A percentile compares a stretch with the other conserved stretches of the same genome.
Conservation (phyloP, 768 basidiomycete species). For the Guyanaporus albipodus region DNA sequence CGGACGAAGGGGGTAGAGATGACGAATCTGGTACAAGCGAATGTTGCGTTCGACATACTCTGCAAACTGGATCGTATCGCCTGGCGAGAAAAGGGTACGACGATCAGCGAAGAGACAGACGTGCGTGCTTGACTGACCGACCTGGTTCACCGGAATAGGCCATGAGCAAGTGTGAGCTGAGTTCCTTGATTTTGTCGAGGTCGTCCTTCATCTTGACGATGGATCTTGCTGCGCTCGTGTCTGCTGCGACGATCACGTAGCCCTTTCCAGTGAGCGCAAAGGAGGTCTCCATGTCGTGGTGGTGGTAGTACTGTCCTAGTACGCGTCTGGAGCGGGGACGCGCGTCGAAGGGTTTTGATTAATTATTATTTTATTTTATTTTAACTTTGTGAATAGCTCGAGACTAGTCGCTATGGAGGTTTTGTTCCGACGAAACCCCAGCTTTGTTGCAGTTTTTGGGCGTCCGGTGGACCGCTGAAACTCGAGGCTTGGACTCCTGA, state of each 20-base stretch:
- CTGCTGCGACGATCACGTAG: constrained; percentile 89
- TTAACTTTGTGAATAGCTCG: too few relatives aligned
- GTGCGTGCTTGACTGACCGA: constrained; percentile 24
- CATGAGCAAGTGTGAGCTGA: constrained; percentile 92
- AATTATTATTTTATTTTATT: constrained; percentile 15
- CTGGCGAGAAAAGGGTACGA: constrained; percentile 35
- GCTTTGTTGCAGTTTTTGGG: too few relatives aligned
- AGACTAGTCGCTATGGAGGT: too few relatives aligned
- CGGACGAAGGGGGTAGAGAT: constrained; percentile 85
- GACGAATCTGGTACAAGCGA: constrained; percentile 92
- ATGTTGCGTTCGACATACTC: constrained; percentile 97
- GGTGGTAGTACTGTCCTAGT: constrained; percentile 8
- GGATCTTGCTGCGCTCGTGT: constrained; percentile 83
- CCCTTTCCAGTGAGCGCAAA: constrained; percentile 91
- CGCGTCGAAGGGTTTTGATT: constrained; percentile 27
- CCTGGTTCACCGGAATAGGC: constrained; percentile 94
- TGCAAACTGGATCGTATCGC: constrained; percentile 95
- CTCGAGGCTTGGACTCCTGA: too few relatives aligned
- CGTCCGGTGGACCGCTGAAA: too few relatives aligned
- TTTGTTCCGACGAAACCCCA: too few relatives aligned
- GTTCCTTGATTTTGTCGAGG: constrained; percentile 92
- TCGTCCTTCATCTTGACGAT: constrained; percentile 98
- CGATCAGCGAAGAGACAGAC: not conserved
- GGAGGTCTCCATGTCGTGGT: constrained; percentile 74
- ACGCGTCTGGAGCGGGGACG: constrained; percentile 25